Evolutionary conservation across 768 basidiomycete genomes (phyloP), one percentile per base, ranked within the genome.

Genomic region (Tricholoma hemisulphureum): DNA sequence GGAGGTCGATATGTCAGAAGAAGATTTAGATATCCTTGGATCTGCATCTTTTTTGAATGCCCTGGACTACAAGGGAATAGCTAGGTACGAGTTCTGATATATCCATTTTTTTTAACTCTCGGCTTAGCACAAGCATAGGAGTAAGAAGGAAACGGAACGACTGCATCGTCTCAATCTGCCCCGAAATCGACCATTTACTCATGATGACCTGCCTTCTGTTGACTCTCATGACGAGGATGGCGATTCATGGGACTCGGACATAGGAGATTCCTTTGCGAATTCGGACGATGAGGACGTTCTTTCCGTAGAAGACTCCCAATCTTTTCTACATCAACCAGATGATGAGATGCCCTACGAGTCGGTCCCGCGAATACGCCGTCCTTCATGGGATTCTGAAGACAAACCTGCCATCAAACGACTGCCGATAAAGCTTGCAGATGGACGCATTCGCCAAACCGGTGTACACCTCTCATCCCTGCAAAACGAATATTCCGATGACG

Each of bases 391-490:
- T 51, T 63, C 73, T 21, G 74, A 81, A 49, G 73, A 81, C 59
- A 78, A 77, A 34, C 76, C 78, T 57, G 79, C 77, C 46, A 77
- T 89, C 48, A 77, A 81, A 51, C 78, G 88, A 14, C 76, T 96
- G 28, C 93, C 95, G 9, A 95, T 96, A 66, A 98, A 97, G 72
- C 79, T 96, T 2, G 79, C 87, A 2, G 81, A 90, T 61, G 95
- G 95, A 1, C 83, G 82, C 59, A 81, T 98, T 61, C 83, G 87
- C 67, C 73, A 83, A 56, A 84, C 81, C 23, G 81, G 79, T 43
- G 49, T 55, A 6, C 53, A 51, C 21, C 1, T 46, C 10, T 32
- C 31, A 24, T 31, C 26, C 6, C 29, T 28, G 8, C 37, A 53
- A 37, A 72, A 71, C 59, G 65, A 63, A 51, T 56, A 53, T 56